Evolutionary conservation across 2,329 filamentous ascomycete species (phyloP), one percentile per base, ranked within the genome.

Genomic region (Colletotrichum orbiculare): DNA sequence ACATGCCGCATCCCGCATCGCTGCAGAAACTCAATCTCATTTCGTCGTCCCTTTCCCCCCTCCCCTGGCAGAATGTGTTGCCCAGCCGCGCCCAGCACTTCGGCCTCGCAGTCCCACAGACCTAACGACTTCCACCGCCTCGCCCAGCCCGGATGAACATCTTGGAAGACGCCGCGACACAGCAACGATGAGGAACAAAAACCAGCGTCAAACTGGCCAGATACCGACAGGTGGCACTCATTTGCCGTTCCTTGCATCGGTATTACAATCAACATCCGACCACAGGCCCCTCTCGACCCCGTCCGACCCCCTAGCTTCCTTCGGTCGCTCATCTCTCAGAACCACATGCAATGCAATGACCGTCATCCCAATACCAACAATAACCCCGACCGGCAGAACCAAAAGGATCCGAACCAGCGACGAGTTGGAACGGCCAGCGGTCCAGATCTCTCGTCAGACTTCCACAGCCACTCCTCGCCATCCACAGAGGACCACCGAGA

Each of bases 191-290:
- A 47, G 33, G 35, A 41, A 33, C n/a, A 35, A 15, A 17, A 48
- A 56, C 38, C 15, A 8, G 33, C 33, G 38, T 41, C n/a, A 6
- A 48, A 39, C 25, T 25, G 25, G 25, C 25, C 25, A 25, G 25
- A 25, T 13, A 43, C 41, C n/a, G 37, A 41, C 38, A 43, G n/a
- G 34, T 37, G n/a, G 15, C 15, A 12, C 3, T 45, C 35, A 45
- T 39, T 15, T 41, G 37, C 45, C 15, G 6, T 35, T 61, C 57
- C 57, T 62, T 47, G 62, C 15, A 37, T 37, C 41, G 12, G 41
- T 52, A 62, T 56, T 48, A 52, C 62, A 57, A 65, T 62, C 62
- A 65, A 43, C 47, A 53, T 43, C 3, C 15, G 37, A 37, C 52
- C 25, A 25, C 25, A 25, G 35, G 39, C 52, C 58, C 54, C 39